These are phyloP conservation scores for Wallacemonas collosoma DNA, from an alignment of 208 protist species.

Conservation along the genomic window DNA sequence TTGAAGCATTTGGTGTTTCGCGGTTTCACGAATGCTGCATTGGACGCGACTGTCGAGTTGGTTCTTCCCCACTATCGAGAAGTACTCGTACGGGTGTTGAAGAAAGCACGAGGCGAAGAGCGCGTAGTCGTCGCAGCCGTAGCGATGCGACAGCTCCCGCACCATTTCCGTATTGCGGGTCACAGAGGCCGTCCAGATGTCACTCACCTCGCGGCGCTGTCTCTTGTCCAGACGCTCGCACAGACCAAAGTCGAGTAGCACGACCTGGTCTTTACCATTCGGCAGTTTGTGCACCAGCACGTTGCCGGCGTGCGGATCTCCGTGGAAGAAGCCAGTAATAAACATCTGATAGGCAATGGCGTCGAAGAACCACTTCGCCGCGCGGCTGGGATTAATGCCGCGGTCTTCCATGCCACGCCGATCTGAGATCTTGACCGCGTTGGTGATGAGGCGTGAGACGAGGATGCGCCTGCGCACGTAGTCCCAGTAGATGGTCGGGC, in stretches of 20 bases:
- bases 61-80: conserved; percentile 27
- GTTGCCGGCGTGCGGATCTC: conserved; percentile 94
- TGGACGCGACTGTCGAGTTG: conserved; percentile 41
- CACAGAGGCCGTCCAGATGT: conserved; percentile 79
- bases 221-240: conserved; percentile 85
- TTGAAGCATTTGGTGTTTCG: conserved; percentile 75
- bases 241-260: conserved; percentile 96
- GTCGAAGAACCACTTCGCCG: conserved; percentile 77
- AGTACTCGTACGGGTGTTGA: conserved; percentile 83
- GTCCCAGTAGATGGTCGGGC: conserved; percentile 57
- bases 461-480: conserved; percentile 74
- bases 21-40: conserved; percentile 68
- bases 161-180: conserved; percentile 69
- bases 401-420: conserved; percentile 47
- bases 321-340: conserved; percentile 93
- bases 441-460: conserved; percentile 62
- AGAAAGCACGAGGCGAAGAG: conserved; percentile 89
- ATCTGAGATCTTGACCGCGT: conserved; percentile 85
- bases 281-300: conserved; percentile 82
- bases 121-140: conserved; percentile 72
- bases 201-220: conserved; percentile 53
- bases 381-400: conserved; percentile 58
- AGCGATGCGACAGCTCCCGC: conserved; percentile 41
- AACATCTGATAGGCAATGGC: conserved; percentile 95
- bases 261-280: conserved; percentile 71